These are phyloP conservation scores for Ophiostoma ulmi DNA, from an alignment of 2,329 filamentous ascomycete genomes.

Conservation along the genomic window DNA sequence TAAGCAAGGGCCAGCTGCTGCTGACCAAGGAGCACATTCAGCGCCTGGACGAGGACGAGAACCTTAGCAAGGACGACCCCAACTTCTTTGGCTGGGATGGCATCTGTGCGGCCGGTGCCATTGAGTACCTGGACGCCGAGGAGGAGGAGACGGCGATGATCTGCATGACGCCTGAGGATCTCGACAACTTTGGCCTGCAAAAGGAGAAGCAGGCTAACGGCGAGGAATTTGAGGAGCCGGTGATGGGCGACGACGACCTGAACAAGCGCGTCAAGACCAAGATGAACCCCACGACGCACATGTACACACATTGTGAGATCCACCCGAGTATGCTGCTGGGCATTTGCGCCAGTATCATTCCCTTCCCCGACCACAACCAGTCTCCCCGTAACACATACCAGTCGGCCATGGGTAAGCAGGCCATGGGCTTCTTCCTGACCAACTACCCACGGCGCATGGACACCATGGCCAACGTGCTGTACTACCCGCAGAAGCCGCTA, in stretches of 20 bases:
- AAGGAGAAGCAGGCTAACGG: constrained; percentile 39
- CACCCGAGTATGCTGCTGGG: constrained; percentile 98
- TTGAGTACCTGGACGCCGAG: constrained; percentile 95
- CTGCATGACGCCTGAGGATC: constrained; percentile 94
- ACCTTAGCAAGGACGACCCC: constrained; percentile 56
- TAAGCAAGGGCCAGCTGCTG: constrained; percentile 63
- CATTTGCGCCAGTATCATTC: constrained; percentile 98
- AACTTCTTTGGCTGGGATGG: constrained; percentile 82
- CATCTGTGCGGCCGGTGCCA: constrained; percentile 74
- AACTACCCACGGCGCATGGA: constrained; percentile 98
- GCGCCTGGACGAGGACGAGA: constrained; percentile 59
- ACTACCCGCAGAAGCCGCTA: constrained; percentile 96
- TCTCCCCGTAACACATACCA: constrained; percentile 99
- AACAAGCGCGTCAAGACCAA: constrained; percentile 85
- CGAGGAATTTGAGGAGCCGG: constrained; percentile 37
- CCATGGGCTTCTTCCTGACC: constrained; percentile 97
- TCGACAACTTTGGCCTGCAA: constrained; percentile 69
- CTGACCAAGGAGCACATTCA: constrained; percentile 77
- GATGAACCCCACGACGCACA: constrained; percentile 80
- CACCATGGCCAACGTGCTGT: constrained; percentile 98
- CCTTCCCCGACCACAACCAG: constrained; percentile 98
- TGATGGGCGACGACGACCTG: constrained; percentile 62
- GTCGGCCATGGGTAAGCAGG: constrained; percentile 99
- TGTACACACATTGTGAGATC: constrained; percentile 98
- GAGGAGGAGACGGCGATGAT: constrained; percentile 99